phyloP scores from a whole-genome alignment of 176 grass and related monocot genomes.

The Triticum timopheevii region DNA sequence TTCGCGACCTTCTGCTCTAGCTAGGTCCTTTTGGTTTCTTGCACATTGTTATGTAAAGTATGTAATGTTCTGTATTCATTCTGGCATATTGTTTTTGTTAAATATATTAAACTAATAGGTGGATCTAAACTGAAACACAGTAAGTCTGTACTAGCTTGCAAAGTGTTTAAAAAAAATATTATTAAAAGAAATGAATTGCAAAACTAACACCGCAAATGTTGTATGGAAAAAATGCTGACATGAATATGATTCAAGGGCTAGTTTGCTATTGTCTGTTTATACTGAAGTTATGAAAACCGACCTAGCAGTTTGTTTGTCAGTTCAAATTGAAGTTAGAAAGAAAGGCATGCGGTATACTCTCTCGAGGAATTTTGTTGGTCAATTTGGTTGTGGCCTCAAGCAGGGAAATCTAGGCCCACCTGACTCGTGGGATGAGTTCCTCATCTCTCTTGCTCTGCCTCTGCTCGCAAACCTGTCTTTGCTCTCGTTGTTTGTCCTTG shows the following conservation, averaged over 20 bases:
- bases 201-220: not conserved
- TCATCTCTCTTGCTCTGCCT: too few species aligned
- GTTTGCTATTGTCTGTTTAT: not conserved
- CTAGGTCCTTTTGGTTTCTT: slow-evolving; percentile 19
- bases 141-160: not conserved
- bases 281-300: not conserved
- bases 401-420: too few species aligned
- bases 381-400: too few species aligned
- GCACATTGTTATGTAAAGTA: slow-evolving; percentile 33
- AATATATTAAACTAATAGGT: not conserved
- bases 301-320: slow-evolving; percentile 7
- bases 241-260: not conserved
- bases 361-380: too few species aligned
- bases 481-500: too few species aligned
- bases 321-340: not conserved
- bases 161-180: not conserved
- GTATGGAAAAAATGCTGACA: not conserved
- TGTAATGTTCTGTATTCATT: slow-evolving; percentile 28
- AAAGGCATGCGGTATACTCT: too few species aligned
- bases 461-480: too few species aligned
- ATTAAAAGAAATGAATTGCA: not conserved
- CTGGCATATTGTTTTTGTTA: not conserved
- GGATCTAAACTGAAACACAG: not conserved
- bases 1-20: slow-evolving; percentile 77
- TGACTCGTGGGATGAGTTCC: too few species aligned